Base-by-base conservation (phyloP, 306 rosid genomes). In the Cyamopsis tetragonoloba region DNA sequence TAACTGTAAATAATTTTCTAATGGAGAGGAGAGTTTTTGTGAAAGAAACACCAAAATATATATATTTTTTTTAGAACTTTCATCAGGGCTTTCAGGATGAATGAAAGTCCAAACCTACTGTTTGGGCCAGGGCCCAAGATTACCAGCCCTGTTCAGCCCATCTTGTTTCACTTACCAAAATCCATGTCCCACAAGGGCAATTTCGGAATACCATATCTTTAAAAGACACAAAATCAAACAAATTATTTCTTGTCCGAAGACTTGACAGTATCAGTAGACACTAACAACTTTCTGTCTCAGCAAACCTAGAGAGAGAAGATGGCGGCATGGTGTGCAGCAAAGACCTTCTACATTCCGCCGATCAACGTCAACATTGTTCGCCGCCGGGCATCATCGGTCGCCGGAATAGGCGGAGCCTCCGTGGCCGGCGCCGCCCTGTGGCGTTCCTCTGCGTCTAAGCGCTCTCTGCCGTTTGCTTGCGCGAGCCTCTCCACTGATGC, bases 291-390 rank as follows among this genome's bases (percentile, higher is more conserved):
- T 6, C 28, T 10, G 19, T 37, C 15, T 4, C 15, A 11, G 13
- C 7, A 7, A 19, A 47, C 9, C 20, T 14, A 43, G 6, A 24
- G 28, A 3, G 35, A 27, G 66, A 55, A 56, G 51, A 92, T 92
- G 98, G 93, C 91, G 15, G 85, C 92, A 18, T 89, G 90, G 89
- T 82, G 62, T 73, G 91, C 88, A 43, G 84, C 84, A 6, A 79
- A 83, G 76, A 70, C 78, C 44, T 74, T 87, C 66, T 66, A 85
- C 31, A 11, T 80, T 58, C 91, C 91, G 82, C 68, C 91, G 37
- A 55, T 82, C 41, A 86, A 82, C 44, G 23, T 62, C 51, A 71
- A 28, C 48, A 81, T 74, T 2, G 49, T 83, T 32, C 68, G 85
- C 59, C 41, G 55, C 22, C 57, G 86, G 10, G 82, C 78, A 44